phyloP scores from a whole-genome alignment of 1,284 basidiomycete genomes.

The Entoloma clypeatum region DNA sequence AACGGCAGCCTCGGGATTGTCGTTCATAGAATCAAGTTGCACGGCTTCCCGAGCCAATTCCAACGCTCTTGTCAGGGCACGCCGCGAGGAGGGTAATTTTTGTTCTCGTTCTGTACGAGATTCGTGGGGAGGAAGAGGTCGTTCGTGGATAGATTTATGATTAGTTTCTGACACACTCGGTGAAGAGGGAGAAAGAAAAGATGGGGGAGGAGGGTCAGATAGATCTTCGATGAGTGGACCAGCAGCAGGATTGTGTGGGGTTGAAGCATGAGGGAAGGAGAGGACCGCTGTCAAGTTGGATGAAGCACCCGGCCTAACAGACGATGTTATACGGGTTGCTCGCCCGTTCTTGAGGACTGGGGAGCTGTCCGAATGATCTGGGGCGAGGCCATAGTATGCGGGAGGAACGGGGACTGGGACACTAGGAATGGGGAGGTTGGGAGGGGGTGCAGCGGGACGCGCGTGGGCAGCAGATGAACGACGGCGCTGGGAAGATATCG shows the following conservation, averaged over 20 bases:
- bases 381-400: slow-evolving; percentile 20
- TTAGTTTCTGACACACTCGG: slow-evolving; percentile 31
- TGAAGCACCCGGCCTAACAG: slow-evolving; percentile 48
- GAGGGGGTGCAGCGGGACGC: slow-evolving; percentile 66
- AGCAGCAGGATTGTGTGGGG: slow-evolving; percentile 29
- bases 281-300: slow-evolving; percentile 55
- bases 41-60: slow-evolving; percentile 83
- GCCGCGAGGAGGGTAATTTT: slow-evolving; percentile 63
- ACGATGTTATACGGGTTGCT: slow-evolving; percentile 34
- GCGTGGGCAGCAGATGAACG: slow-evolving; percentile 63
- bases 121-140: slow-evolving; percentile 41
- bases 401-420: slow-evolving; percentile 33
- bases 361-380: slow-evolving; percentile 20
- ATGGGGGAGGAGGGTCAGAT: slow-evolving; percentile 54
- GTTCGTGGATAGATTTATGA: slow-evolving; percentile 32
- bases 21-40: slow-evolving; percentile 73
- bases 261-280: slow-evolving; percentile 51
- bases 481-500: slow-evolving; percentile 45
- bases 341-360: slow-evolving; percentile 26
- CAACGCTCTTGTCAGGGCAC: slow-evolving; percentile 72
- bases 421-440: slow-evolving; percentile 67
- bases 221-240: slow-evolving; percentile 46
- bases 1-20: slow-evolving; percentile 78
- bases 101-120: slow-evolving; percentile 37
- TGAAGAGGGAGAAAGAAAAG: slow-evolving; percentile 40